Percentiles rank a stretch among this genome's conserved stretches.
Conservation (phyloP, 2,329 filamentous ascomycete species). For the Pseudogymnoascus sp. region DNA sequence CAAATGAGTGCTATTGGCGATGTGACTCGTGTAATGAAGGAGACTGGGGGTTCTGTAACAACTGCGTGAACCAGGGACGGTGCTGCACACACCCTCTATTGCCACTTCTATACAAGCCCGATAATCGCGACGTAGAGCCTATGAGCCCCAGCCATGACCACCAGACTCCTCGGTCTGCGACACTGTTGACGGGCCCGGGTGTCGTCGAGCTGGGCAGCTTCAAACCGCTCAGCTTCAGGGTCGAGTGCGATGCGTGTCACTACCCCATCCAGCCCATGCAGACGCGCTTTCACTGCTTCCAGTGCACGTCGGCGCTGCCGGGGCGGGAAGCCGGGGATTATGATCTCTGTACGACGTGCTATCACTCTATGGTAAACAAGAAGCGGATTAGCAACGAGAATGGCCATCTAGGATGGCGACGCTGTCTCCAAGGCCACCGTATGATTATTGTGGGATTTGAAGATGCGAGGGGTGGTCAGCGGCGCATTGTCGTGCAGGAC, state of each 20-base stretch:
- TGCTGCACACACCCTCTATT: constrained; percentile 78
- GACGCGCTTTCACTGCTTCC: constrained; percentile 72
- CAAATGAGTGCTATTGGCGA: constrained; percentile 84
- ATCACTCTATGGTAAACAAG: constrained; percentile 56
- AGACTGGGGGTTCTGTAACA: constrained; percentile 90
- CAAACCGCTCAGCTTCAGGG: constrained; percentile 63
- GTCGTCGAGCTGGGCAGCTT: constrained; percentile 45
- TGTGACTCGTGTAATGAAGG: constrained; percentile 83
- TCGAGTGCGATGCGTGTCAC: constrained; percentile 72
- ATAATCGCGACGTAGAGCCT: constrained; percentile 26
- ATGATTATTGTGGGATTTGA: constrained; percentile 78
- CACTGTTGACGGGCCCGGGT: constrained; percentile 41
- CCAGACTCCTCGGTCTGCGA: constrained; percentile 40
- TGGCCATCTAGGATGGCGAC: constrained; percentile 72
- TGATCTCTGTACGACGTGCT: constrained; percentile 76
- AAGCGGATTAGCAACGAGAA: constrained; percentile 67
- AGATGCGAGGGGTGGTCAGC: constrained; percentile 58
- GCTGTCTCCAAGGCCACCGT: constrained; percentile 72
- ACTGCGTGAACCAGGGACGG: constrained; percentile 74
- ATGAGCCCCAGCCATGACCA: constrained; percentile 36
- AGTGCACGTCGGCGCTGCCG: constrained; percentile 52
- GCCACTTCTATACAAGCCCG: constrained; percentile 59
- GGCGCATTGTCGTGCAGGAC: constrained; percentile 61
- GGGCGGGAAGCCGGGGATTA: constrained; percentile 58
- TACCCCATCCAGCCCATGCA: constrained; percentile 62